These are phyloP conservation scores for Rheum nobile DNA, from an alignment of 148 eudicot species.

Conservation along the genomic window DNA sequence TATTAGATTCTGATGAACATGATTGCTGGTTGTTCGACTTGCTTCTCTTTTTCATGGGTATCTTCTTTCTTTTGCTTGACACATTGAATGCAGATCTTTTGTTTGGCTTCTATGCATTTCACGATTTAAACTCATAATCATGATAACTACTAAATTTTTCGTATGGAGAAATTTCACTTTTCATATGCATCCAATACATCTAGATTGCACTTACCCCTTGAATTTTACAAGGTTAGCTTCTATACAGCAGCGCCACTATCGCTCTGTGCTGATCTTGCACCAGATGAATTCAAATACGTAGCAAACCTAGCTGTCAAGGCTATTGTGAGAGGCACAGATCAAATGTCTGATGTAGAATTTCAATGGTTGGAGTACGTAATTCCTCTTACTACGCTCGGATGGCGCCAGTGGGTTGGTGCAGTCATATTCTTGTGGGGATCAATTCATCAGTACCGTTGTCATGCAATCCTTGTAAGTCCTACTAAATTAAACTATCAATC, in stretches of 20 bases:
- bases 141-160: background rate
- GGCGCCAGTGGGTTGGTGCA: constrained; percentile 76
- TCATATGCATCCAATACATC: background rate
- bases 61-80: background rate
- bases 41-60: background rate
- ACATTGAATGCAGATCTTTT: background rate
- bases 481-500: background rate
- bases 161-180: background rate
- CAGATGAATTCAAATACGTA: constrained; percentile 39
- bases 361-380: constrained; percentile 31
- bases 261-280: constrained; percentile 51
- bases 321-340: constrained; percentile 52
- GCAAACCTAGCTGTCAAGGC: constrained; percentile 33
- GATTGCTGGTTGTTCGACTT: background rate
- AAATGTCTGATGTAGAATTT: constrained; percentile 32
- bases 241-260: constrained; percentile 86
- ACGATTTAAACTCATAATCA: background rate
- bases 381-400: constrained; percentile 56
- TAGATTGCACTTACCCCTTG: background rate
- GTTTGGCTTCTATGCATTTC: background rate
- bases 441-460: constrained; percentile 75
- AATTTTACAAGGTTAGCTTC: constrained; percentile 41
- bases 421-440: constrained; percentile 75
- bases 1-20: background rate
- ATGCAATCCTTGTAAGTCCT: constrained; percentile 71